A percentile compares a stretch with the other conserved stretches of the same genome.
Conservation (phyloP, 2,329 filamentous ascomycete species). For the Colletotrichum eremochloae region DNA sequence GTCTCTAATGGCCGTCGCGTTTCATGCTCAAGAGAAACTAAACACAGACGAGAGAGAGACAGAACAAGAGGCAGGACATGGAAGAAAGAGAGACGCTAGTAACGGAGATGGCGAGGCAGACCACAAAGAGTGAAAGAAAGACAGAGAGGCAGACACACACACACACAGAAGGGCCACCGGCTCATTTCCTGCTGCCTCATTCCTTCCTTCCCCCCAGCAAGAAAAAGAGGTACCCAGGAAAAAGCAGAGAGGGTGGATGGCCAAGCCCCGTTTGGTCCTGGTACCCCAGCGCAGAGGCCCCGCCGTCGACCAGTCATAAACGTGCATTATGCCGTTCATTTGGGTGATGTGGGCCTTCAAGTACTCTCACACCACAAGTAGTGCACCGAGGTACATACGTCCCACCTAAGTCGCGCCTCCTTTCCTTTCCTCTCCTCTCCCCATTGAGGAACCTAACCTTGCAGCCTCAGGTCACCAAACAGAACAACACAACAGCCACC, state of each 20-base stretch:
- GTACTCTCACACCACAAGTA: background rate
- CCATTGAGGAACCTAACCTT: slow-evolving; percentile 13
- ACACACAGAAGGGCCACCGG: background rate
- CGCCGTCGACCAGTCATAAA: slow-evolving; percentile 18
- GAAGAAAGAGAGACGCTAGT: background rate
- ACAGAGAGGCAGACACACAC: background rate
- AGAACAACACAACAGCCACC: background rate
- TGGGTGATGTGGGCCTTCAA: slow-evolving; percentile 10
- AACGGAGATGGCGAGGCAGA: background rate
- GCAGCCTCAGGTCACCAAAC: slow-evolving; percentile 14
- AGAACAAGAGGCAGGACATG: background rate
- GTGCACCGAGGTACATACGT: slow-evolving; percentile 12
- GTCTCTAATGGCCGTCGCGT: background rate
- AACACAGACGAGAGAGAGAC: background rate
- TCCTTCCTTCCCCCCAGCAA: background rate
- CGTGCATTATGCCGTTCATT: slow-evolving; percentile 10
- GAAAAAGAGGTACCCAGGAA: background rate
- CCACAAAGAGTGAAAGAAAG: background rate
- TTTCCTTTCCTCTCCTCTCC: background rate
- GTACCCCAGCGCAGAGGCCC: background rate
- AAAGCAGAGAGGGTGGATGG: slow-evolving; percentile 10
- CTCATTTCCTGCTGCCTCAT: slow-evolving; percentile 25
- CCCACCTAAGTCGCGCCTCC: slow-evolving; percentile 2
- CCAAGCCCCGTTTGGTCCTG: slow-evolving; percentile 29
- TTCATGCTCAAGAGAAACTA: background rate